phyloP scores from a whole-genome alignment of 2,329 filamentous ascomycete species.

The Cordyceps cateniannulata region DNA sequence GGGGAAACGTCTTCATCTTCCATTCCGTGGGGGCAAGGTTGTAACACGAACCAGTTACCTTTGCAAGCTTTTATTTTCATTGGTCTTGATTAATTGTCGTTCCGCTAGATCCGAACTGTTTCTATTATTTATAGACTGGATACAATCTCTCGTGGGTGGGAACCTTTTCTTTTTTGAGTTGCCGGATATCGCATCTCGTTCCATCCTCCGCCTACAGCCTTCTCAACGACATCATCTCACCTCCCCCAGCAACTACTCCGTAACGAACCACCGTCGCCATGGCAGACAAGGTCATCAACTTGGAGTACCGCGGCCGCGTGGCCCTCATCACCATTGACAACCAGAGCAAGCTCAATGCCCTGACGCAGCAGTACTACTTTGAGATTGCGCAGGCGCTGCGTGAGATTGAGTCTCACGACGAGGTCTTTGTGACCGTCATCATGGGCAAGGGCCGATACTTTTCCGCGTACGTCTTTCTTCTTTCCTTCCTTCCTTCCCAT shows the following conservation, averaged over 20 bases:
- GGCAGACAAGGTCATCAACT: conserved; percentile 22
- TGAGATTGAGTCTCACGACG: conserved; percentile 70
- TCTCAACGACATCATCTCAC: background rate
- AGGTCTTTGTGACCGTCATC: conserved; percentile 78
- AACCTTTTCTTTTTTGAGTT: too few relatives aligned
- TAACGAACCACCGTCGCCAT: background rate
- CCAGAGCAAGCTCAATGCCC: conserved; percentile 79
- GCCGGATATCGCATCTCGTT: too few relatives aligned
- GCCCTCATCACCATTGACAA: conserved; percentile 82
- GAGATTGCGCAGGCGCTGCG: conserved; percentile 65
- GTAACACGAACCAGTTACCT: background rate
- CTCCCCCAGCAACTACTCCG: background rate
- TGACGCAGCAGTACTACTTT: conserved; percentile 69
- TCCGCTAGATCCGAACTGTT: background rate
- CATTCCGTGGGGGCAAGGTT: background rate
- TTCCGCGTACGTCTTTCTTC: conserved; percentile 62
- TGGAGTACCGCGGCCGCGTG: conserved; percentile 36
- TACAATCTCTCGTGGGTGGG: too few relatives aligned
- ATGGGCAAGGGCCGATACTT: conserved; percentile 80
- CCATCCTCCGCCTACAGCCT: too few relatives aligned
- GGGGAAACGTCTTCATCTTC: too few relatives aligned
- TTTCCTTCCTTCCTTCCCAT: background rate
- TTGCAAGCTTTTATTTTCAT: background rate
- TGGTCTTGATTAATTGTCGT: background rate
- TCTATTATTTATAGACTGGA: background rate